Percentiles rank a stretch among this genome's conserved stretches.
phyloP scores from a whole-genome alignment of 768 basidiomycete genomes.

The Suillus occidentalis region DNA sequence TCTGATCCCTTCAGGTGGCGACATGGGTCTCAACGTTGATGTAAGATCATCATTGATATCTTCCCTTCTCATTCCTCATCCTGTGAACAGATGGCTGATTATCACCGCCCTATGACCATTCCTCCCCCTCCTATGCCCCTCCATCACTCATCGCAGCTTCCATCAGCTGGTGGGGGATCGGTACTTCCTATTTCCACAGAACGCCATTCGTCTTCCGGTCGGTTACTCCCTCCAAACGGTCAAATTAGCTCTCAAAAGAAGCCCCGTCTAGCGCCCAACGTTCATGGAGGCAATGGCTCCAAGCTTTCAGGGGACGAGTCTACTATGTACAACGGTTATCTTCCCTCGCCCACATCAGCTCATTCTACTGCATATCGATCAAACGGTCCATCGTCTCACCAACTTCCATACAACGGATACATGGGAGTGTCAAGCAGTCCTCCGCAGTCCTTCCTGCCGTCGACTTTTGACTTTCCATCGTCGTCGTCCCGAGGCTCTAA shows the following conservation, averaged over 20 bases:
- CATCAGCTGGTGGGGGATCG: conserved; percentile 18
- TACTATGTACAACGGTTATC: conserved; percentile 30
- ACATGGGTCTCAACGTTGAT: conserved; percentile 24
- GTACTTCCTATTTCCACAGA: conserved; percentile 36
- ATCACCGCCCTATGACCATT: conserved; percentile 33
- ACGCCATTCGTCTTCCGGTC: conserved; percentile 32
- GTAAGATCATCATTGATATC: conserved; percentile 19
- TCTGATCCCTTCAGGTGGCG: conserved; percentile 15
- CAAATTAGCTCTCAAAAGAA: conserved; percentile 28
- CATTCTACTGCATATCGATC: conserved; percentile 30
- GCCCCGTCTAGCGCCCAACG: conserved; percentile 28
- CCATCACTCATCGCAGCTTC: conserved; percentile 29
- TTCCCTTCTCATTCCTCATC: conserved; percentile 8
- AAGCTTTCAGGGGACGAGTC: conserved; percentile 30
- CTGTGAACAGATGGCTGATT: conserved; percentile 28
- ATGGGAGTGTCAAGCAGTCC: conserved; percentile 23
- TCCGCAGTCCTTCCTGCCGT: conserved; percentile 22
- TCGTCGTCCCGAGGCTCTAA: conserved; percentile 24
- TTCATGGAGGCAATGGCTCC: conserved; percentile 20
- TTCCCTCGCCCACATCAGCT: conserved; percentile 31
- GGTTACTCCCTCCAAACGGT: conserved; percentile 28
- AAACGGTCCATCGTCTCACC: conserved; percentile 30
- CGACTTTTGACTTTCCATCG: conserved; percentile 31
- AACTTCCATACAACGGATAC: conserved; percentile 25
- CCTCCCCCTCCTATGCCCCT: conserved; percentile 34